phyloP scores from a whole-genome alignment of 108 stramenopile species.

The Aureococcus anophagefferens region DNA sequence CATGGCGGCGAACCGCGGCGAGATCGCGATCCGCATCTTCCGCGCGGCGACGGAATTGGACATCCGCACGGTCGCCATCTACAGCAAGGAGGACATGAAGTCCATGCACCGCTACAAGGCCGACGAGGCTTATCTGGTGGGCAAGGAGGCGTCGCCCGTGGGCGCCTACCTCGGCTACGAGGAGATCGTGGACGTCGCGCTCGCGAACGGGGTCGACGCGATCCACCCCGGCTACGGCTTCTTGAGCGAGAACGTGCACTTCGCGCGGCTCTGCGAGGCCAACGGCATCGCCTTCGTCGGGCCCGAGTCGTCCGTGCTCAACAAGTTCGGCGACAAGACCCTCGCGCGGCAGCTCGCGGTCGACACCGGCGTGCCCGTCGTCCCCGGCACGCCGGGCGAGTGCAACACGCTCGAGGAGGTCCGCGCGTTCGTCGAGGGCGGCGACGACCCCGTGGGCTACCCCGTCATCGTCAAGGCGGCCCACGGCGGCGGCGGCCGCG shows the following conservation, averaged over 20 bases:
- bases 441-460: constrained; percentile 44
- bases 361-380: constrained; percentile 62
- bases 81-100: constrained; percentile 39
- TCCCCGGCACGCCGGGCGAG: constrained; percentile 68
- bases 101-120: constrained; percentile 52
- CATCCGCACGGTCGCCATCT: constrained; percentile 38
- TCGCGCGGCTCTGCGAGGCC: constrained; percentile 58
- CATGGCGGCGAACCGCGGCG: constrained; percentile 1
- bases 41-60: constrained; percentile 44
- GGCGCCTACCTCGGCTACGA: constrained; percentile 39
- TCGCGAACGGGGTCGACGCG: constrained; percentile 64
- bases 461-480: constrained; percentile 91
- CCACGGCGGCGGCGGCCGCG: constrained; percentile 87
- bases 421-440: constrained; percentile 46
- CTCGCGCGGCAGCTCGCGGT: constrained; percentile 64
- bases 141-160: constrained; percentile 22
- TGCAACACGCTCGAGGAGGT: constrained; percentile 37
- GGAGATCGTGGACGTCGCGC: constrained; percentile 63
- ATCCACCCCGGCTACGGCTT: constrained; percentile 83
- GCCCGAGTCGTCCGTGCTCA: constrained; percentile 64
- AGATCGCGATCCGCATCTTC: constrained; percentile 43
- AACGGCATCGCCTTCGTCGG: constrained; percentile 75
- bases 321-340: constrained; percentile 75
- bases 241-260: constrained; percentile 61
- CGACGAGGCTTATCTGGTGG: constrained; percentile 43